These are phyloP conservation scores for Phytophthora vignae DNA, from an alignment of 352 stramenopile species.

Conservation along the genomic window DNA sequence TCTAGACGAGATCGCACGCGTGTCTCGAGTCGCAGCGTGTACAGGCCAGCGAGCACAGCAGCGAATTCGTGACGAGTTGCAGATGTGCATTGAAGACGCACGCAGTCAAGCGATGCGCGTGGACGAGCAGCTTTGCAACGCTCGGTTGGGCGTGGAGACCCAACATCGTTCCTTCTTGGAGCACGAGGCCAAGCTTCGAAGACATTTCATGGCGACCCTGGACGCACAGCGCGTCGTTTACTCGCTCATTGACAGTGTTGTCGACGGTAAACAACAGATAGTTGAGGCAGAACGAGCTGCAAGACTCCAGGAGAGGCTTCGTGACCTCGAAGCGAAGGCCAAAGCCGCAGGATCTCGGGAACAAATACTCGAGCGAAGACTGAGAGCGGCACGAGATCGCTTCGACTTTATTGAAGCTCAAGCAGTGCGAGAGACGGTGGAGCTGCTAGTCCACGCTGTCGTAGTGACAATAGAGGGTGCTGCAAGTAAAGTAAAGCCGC, in stretches of 20 bases:
- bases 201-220: slow-evolving; percentile 20
- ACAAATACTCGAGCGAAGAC: slow-evolving; percentile 34
- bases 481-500: slow-evolving; percentile 8
- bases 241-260: slow-evolving; percentile 51
- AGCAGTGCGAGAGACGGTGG: slow-evolving; percentile 53
- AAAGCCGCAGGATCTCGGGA: slow-evolving; percentile 38
- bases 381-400: slow-evolving; percentile 35
- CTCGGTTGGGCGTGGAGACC: slow-evolving; percentile 14
- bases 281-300: slow-evolving; percentile 14
- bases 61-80: slow-evolving; percentile 39
- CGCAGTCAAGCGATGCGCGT: slow-evolving; percentile 32
- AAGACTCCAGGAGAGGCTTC: slow-evolving; percentile 46
- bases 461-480: slow-evolving; percentile 43
- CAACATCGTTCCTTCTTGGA: slow-evolving; percentile 26
- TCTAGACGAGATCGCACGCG: slow-evolving; percentile 34
- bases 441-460: slow-evolving; percentile 47
- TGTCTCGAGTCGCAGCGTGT: slow-evolving; percentile 19
- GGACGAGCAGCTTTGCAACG: slow-evolving; percentile 19
- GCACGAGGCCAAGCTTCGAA: slow-evolving; percentile 23
- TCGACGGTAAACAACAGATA: slow-evolving; percentile 52
- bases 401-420: slow-evolving; percentile 49
- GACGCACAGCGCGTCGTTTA: slow-evolving; percentile 41
- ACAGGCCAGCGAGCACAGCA: slow-evolving; percentile 18
- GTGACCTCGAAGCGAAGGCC: slow-evolving; percentile 39
- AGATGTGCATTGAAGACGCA: slow-evolving; percentile 57